These are phyloP conservation scores for Metarhizium guizhouense DNA, from an alignment of 2,329 filamentous ascomycete genomes.

Conservation along the genomic window DNA sequence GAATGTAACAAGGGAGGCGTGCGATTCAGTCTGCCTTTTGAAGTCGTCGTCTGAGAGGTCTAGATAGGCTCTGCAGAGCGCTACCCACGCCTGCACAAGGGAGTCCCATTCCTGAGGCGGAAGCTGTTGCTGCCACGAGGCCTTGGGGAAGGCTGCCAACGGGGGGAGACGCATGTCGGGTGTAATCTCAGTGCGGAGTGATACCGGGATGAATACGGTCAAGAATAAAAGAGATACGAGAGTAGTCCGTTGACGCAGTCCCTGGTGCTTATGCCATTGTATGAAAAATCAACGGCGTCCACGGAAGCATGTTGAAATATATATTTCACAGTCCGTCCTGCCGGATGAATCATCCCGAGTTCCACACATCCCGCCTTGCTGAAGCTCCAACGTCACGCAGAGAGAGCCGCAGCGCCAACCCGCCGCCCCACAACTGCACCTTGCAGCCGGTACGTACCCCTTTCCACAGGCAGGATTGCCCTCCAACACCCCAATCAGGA, in stretches of 20 bases:
- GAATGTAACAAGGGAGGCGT: constrained; percentile 41
- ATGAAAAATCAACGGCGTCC: too few relatives aligned
- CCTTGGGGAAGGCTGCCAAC: constrained; percentile 69
- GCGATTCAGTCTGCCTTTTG: constrained; percentile 34
- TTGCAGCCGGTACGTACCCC: neutral
- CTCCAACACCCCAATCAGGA: neutral
- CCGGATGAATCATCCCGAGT: neutral
- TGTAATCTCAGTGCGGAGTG: neutral
- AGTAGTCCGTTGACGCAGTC: neutral
- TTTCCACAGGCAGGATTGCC: neutral
- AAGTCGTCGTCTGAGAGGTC: constrained; percentile 50
- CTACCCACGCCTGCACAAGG: constrained; percentile 68
- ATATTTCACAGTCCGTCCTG: neutral
- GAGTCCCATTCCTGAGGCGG: constrained; percentile 64
- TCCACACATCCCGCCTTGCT: too few relatives aligned
- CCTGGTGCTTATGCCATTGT: neutral
- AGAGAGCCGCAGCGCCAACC: neutral
- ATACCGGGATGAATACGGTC: neutral
- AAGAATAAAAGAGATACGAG: neutral
- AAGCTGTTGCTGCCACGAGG: constrained; percentile 57
- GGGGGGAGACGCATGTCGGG: constrained; percentile 36
- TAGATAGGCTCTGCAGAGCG: constrained; percentile 57
- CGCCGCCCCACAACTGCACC: neutral
- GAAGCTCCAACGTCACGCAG: neutral
- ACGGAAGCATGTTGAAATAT: neutral